Evolutionary conservation across 768 basidiomycete species (phyloP).

Genomic region (Kwoniella bestiolae): DNA sequence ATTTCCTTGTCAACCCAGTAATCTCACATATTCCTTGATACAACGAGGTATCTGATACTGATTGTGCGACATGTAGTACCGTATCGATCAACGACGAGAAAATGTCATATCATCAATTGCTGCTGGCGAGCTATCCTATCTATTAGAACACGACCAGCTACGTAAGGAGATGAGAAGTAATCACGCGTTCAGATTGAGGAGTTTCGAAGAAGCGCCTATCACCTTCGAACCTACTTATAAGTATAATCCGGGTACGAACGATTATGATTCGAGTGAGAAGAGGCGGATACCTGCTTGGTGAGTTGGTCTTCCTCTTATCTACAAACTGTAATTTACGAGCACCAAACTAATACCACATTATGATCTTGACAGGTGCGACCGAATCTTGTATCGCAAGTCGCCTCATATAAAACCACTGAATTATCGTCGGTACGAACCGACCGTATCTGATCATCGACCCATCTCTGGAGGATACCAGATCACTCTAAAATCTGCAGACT

Average conservation of each 20-base stretch:
- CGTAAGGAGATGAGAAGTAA: constrained; percentile 85
- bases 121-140: constrained; percentile 67
- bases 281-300: constrained; percentile 84
- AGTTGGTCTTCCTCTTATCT: constrained; percentile 9
- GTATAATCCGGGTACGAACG: constrained; percentile 76
- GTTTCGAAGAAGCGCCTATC: constrained; percentile 78
- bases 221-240: constrained; percentile 92
- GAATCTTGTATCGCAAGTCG: constrained; percentile 73
- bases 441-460: constrained; percentile 88
- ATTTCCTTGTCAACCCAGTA: no score
- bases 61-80: constrained; percentile 63
- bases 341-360: not conserved
- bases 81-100: constrained; percentile 90
- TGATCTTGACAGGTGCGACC: constrained; percentile 67
- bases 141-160: constrained; percentile 80
- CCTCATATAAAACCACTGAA: constrained; percentile 68
- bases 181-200: constrained; percentile 80
- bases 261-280: constrained; percentile 89
- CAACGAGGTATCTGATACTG: no score
- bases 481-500: constrained; percentile 72
- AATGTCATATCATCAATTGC: constrained; percentile 72
- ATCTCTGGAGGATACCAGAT: constrained; percentile 78
- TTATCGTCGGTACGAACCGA: constrained; percentile 81
- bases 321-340: not conserved
- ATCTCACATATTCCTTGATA: no score